Evolutionary conservation across 2,329 filamentous ascomycete genomes (phyloP), one percentile per base, ranked within the genome.

Genomic region (Apiospora malaysiana): DNA sequence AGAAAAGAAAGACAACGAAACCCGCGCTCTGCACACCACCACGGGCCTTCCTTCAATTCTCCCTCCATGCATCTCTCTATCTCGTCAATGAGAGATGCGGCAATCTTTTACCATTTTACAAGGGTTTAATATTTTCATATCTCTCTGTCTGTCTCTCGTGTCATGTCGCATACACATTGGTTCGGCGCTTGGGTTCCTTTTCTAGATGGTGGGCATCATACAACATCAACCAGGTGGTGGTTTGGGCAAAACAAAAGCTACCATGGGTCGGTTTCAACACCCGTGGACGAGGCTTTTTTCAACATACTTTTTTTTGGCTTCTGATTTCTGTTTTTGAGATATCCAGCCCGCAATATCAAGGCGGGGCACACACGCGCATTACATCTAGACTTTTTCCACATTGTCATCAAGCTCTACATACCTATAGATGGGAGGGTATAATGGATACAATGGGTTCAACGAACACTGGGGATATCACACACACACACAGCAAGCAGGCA

Each of bases 281-380:
- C 51, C 32, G 32, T 40, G 56, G 32, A 14, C 27, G 56, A 63
- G 56, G 56, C 56, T 63, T 63, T 63, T 63, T 40, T 63, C 18
- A n/a, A 59, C 9, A 63, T 63, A 32, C 32, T 40, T 56, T 56
- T 56, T 63, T 63, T 63, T 63, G 56, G 56, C 56, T 63, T 23
- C 56, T 63, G 56, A 63, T 63, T 63, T 63, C 56, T 63, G 56
- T 63, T 63, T 63, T 40, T n/a, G 56, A 63, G 56, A 63, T 63
- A 63, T 63, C 56, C 56, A 63, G 56, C 56, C 56, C 56, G 56
- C 56, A 63, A 63, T 5, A 32, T 63, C 32, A 63, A 40, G 56
- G 27, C 27, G 56, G 27, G 56, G 56, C 56, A 63, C 56, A 5
- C n/a, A 37, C 14, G 25, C 42, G 16, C 32, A 32, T 32, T 42